Percentiles rank a stretch among this genome's conserved stretches.
These are phyloP conservation scores for Panaeolus cyanescens DNA, from an alignment of 768 basidiomycete species.

Conservation along the genomic window DNA sequence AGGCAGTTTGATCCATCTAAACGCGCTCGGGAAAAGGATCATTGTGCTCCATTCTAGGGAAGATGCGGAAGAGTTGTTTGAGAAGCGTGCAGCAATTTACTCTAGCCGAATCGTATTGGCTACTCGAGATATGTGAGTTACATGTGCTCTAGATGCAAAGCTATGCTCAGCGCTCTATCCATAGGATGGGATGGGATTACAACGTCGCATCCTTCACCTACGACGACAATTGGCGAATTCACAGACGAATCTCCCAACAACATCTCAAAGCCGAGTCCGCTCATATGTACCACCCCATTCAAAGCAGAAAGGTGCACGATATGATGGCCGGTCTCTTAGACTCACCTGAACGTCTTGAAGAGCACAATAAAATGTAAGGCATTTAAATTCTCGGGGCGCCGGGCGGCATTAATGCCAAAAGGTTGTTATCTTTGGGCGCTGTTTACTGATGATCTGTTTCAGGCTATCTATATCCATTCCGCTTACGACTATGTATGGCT, in stretches of 20 bases:
- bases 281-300: conserved; percentile 27
- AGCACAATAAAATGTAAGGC: conserved; percentile 15
- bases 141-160: too few species aligned
- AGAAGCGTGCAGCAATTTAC: conserved; percentile 48
- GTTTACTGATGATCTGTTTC: neutral
- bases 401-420: too few species aligned
- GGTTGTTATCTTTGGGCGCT: neutral
- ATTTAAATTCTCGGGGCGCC: too few species aligned
- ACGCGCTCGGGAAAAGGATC: conserved; percentile 18
- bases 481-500: conserved; percentile 12
- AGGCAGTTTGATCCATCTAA: conserved; percentile 21
- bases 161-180: neutral
- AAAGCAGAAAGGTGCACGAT: conserved; percentile 27
- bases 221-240: conserved; percentile 36
- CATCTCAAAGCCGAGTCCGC: conserved; percentile 28
- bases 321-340: conserved; percentile 26
- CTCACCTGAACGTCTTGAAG: conserved; percentile 9
- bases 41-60: conserved; percentile 24
- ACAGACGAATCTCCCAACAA: conserved; percentile 38
- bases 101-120: conserved; percentile 39
- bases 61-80: conserved; percentile 24
- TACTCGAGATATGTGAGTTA: conserved; percentile 4
- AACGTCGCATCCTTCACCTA: conserved; percentile 36
- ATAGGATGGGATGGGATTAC: conserved; percentile 39
- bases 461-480: conserved; percentile 9